phyloP scores from a whole-genome alignment of 139 green algal genomes.

The Chlorella ohadii region DNA sequence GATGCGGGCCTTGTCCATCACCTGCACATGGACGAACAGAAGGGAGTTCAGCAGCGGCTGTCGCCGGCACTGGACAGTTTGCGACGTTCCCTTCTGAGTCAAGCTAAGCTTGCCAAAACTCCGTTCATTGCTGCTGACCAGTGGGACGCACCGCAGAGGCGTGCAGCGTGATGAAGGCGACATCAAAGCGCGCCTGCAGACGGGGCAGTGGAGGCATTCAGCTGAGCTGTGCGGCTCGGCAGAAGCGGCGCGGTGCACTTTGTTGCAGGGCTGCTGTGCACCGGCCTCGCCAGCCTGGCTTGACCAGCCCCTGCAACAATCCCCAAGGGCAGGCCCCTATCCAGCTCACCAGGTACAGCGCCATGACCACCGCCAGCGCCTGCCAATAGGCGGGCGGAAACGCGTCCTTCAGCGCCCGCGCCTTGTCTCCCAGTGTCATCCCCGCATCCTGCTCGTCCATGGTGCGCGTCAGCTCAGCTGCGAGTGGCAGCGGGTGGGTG shows the following conservation, averaged over 20 bases:
- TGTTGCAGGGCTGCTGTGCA: too few relatives aligned
- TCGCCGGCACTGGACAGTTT: too few relatives aligned
- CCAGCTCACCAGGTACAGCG: constrained; percentile 73
- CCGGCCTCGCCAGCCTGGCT: too few relatives aligned
- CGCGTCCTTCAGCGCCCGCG: constrained; percentile 51
- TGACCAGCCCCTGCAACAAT: too few relatives aligned
- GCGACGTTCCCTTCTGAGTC: too few relatives aligned
- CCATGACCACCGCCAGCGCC: constrained; percentile 70
- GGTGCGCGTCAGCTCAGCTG: not conserved
- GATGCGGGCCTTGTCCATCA: constrained; percentile 72
- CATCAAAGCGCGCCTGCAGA: constrained; percentile 76
- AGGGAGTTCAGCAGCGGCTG: not conserved
- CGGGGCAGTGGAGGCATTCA: too few relatives aligned
- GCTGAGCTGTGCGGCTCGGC: too few relatives aligned
- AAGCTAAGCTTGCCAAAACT: too few relatives aligned
- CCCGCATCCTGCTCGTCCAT: constrained; percentile 14
- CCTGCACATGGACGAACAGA: not conserved
- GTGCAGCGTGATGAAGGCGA: constrained; percentile 78
- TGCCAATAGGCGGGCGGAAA: constrained; percentile 86
- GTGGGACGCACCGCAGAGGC: constrained; percentile 63
- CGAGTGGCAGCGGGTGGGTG: too few relatives aligned
- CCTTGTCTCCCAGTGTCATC: constrained; percentile 39
- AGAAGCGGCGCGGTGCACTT: too few relatives aligned
- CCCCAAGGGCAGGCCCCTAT: too few relatives aligned
- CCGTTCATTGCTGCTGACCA: not conserved